Evolutionary conservation across 768 basidiomycete species (phyloP).

Genomic region (Pulveroboletus sp.): DNA sequence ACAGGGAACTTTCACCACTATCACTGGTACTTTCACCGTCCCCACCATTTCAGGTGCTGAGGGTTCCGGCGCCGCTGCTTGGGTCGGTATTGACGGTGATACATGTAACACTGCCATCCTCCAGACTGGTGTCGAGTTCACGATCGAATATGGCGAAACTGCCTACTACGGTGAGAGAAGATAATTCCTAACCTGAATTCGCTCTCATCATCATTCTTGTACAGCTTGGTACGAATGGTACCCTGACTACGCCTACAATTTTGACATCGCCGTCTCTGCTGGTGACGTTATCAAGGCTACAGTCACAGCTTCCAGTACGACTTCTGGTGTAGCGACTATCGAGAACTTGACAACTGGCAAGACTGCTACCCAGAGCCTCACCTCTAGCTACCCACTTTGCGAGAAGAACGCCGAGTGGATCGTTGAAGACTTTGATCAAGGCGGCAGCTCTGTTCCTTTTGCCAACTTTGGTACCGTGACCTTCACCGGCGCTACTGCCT

Average conservation of each 20-base stretch:
- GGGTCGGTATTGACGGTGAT: conserved; percentile 26
- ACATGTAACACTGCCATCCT: conserved; percentile 12
- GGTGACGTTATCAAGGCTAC: conserved; percentile 18
- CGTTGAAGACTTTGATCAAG: conserved; percentile 18
- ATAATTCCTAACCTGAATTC: background rate
- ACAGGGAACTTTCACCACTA: conserved; percentile 21
- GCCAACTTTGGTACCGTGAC: conserved; percentile 21
- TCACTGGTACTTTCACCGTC: conserved; percentile 19
- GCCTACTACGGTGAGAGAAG: conserved; percentile 14
- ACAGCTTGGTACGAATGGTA: conserved; percentile 25
- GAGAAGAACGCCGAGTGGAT: conserved; percentile 22
- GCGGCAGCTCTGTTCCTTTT: conserved; percentile 3
- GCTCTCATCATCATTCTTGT: background rate
- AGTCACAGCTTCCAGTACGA: conserved; percentile 16
- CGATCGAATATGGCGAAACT: background rate
- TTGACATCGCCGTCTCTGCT: conserved; percentile 12
- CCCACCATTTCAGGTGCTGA: conserved; percentile 12
- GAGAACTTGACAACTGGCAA: conserved; percentile 19
- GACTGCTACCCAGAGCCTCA: conserved; percentile 2
- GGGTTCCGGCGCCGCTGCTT: conserved; percentile 14
- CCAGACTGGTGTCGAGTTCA: conserved; percentile 20
- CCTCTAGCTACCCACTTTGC: conserved; percentile 17
- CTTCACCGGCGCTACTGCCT: conserved; percentile 12
- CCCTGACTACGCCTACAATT: conserved; percentile 13
- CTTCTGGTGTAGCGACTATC: conserved; percentile 14